Conservation (phyloP, 495 filamentous ascomycete species). For the Lasiosphaeria miniovina region DNA sequence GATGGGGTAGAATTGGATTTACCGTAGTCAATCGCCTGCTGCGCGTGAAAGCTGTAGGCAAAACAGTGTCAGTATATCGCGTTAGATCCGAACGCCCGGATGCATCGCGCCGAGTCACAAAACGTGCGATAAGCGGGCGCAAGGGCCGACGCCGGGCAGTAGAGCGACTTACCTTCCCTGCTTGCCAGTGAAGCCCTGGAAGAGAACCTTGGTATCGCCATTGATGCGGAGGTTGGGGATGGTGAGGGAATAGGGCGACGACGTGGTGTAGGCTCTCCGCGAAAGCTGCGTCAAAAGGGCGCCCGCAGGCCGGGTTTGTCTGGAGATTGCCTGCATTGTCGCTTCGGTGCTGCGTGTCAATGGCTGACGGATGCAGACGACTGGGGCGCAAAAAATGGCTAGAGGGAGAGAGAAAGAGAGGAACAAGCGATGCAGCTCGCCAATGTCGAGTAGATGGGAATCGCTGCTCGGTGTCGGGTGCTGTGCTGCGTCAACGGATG, state of each 20-base stretch:
- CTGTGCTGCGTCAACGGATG: neutral
- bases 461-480: neutral
- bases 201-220: conserved; percentile 87
- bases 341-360: neutral
- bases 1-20: conserved; percentile 26
- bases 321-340: conserved; percentile 47
- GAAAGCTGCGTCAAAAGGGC: conserved; percentile 44
- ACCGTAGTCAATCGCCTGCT: conserved; percentile 98
- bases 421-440: neutral
- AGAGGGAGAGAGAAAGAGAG: neutral
- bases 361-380: too few species aligned
- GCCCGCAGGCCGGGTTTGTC: conserved; percentile 46
- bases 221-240: conserved; percentile 91
- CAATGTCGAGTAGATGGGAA: neutral
- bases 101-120: conserved; percentile 12
- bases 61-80: conserved; percentile 39
- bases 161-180: conserved; percentile 85
- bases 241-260: conserved; percentile 73
- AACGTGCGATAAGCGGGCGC: conserved; percentile 16
- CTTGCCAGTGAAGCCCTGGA: conserved; percentile 96
- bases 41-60: conserved; percentile 79
- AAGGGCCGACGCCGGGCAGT: conserved; percentile 6
- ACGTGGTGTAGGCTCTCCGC: conserved; percentile 64
- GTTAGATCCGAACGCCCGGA: too few species aligned
- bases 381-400: neutral